These are phyloP conservation scores for Blastobotrys capitulatus DNA, from an alignment of 1,139 yeast species.

Conservation along the genomic window DNA sequence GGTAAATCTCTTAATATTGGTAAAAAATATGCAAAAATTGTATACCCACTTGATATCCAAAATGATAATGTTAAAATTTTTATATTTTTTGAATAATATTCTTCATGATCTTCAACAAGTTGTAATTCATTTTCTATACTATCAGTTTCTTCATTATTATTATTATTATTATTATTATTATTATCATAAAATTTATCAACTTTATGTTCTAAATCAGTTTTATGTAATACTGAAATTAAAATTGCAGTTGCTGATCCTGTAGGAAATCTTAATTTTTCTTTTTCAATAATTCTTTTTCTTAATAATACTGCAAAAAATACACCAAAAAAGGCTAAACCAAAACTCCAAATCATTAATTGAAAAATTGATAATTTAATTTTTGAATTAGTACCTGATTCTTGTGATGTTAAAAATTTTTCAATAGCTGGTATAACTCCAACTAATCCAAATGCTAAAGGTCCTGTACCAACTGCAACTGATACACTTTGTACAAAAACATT, in stretches of 20 bases:
- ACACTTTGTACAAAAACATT: slow-evolving; percentile 88
- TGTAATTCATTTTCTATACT: neutral
- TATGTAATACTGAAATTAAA: slow-evolving; percentile 78
- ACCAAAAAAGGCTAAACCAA: slow-evolving; percentile 87
- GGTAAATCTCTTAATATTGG: slow-evolving; percentile 70
- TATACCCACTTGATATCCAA: slow-evolving; percentile 62
- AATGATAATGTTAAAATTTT: slow-evolving; percentile 56
- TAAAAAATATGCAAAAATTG: slow-evolving; percentile 62
- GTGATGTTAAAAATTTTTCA: slow-evolving; percentile 73
- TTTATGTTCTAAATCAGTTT: slow-evolving; percentile 31
- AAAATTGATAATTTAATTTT: slow-evolving; percentile 32
- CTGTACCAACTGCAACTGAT: slow-evolving; percentile 96
- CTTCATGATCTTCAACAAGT: slow-evolving; percentile 2
- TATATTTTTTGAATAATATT: slow-evolving; percentile 50
- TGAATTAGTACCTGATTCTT: slow-evolving; percentile 62
- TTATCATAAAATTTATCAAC: slow-evolving; percentile 11
- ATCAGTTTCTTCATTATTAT: slow-evolving; percentile 7
- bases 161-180: slow-evolving; percentile 11
- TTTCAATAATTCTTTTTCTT: slow-evolving; percentile 75
- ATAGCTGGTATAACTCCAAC: slow-evolving; percentile 97
- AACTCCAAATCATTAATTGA: slow-evolving; percentile 73
- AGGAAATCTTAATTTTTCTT: slow-evolving; percentile 85
- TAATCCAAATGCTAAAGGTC: slow-evolving; percentile 90
- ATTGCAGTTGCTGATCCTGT: slow-evolving; percentile 97
- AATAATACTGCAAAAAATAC: slow-evolving; percentile 91